Conservation (phyloP, 768 basidiomycete species). For the Kondoa subrosea region DNA sequence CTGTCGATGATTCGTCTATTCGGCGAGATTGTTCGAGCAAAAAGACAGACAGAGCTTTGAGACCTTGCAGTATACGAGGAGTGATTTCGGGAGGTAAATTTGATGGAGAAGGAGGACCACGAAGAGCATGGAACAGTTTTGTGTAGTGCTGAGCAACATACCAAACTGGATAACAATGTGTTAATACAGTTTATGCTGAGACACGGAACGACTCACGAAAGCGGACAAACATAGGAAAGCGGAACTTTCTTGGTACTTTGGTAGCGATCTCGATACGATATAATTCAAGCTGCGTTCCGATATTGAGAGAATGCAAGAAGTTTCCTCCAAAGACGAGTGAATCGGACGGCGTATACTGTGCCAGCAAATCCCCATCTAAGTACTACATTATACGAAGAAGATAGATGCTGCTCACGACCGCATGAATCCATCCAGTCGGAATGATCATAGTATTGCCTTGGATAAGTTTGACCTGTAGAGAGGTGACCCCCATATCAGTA, state of each 20-base stretch:
- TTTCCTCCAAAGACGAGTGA: constrained; percentile 95
- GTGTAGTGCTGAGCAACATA: not conserved
- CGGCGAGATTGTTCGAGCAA: constrained; percentile 57
- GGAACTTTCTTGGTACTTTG: constrained; percentile 78
- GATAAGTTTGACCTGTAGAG: constrained; percentile 42
- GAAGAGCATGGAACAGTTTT: constrained; percentile 62
- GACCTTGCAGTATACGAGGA: constrained; percentile 50
- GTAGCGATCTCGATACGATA: constrained; percentile 83
- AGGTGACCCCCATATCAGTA: constrained; percentile 20
- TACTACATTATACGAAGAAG: not conserved
- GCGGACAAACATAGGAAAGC: constrained; percentile 54
- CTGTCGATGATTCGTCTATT: constrained; percentile 35
- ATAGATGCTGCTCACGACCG: constrained; percentile 67
- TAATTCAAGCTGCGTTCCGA: constrained; percentile 67
- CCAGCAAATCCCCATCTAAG: not conserved
- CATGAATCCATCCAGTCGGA: constrained; percentile 90
- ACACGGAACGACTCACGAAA: constrained; percentile 17
- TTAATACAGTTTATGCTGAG: constrained; percentile 57
- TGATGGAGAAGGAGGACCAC: constrained; percentile 35
- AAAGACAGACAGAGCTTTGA: constrained; percentile 56
- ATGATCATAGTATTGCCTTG: constrained; percentile 60
- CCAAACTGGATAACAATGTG: constrained; percentile 46
- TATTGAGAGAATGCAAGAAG: constrained; percentile 83
- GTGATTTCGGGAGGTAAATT: constrained; percentile 34
- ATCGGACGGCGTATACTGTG: constrained; percentile 72